Evolutionary conservation across 176 grass and related monocot species (phyloP).

Genomic region (Oryza brachyantha): DNA sequence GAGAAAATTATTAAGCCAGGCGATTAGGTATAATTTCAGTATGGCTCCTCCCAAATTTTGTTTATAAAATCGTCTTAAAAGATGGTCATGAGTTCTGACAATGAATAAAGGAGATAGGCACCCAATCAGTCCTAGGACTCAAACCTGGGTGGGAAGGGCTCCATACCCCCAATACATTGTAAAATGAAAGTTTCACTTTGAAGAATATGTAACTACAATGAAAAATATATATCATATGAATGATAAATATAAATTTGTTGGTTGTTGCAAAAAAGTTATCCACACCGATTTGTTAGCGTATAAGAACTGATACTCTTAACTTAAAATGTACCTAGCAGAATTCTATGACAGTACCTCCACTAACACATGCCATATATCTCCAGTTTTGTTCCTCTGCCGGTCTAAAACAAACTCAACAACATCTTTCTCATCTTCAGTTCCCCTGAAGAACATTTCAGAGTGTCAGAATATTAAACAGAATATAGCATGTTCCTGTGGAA

Average conservation of each 20-base stretch:
- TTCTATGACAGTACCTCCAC: conserved; percentile 58
- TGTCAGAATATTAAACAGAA: conserved; percentile 18
- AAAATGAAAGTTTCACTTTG: conserved; percentile 15
- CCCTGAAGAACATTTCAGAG: conserved; percentile 35
- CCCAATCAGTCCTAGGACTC: not conserved
- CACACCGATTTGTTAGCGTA: not conserved
- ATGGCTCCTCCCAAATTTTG: not conserved
- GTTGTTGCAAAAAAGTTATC: conserved; percentile 9
- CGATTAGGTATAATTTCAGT: not conserved
- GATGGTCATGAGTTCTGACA: not conserved
- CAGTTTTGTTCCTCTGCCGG: conserved; percentile 71
- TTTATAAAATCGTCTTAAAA: not conserved
- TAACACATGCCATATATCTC: conserved; percentile 87
- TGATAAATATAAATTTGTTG: conserved; percentile 19
- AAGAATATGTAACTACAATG: conserved; percentile 1
- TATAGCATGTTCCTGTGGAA: not conserved
- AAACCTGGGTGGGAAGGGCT: not conserved
- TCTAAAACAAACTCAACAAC: conserved; percentile 62
- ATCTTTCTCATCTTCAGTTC: conserved; percentile 33
- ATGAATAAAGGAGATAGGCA: not conserved
- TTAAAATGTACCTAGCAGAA: conserved; percentile 8
- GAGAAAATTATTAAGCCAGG: not conserved
- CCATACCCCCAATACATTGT: not conserved
- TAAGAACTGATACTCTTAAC: not conserved
- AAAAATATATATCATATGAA: conserved; percentile 19